phyloP scores from a whole-genome alignment of 257 asterid genomes.

The Apocynum venetum region DNA sequence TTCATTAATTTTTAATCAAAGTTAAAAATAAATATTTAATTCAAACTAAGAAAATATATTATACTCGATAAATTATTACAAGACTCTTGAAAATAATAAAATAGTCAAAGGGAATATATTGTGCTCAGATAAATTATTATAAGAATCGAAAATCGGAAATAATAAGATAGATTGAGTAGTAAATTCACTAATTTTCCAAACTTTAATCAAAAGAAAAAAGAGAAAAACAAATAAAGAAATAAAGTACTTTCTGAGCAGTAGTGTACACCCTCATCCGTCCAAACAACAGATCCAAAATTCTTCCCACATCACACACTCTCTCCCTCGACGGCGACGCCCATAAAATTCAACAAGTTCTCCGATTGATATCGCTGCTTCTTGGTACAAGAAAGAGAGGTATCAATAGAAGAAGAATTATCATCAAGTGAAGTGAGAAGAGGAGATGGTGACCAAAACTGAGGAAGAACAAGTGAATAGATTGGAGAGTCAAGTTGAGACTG shows the following conservation, averaged over 20 bases:
- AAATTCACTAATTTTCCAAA: too few relatives aligned
- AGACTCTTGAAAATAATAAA: too few relatives aligned
- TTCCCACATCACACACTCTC: neutral
- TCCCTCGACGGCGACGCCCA: neutral
- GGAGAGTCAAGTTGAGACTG: constrained; percentile 91
- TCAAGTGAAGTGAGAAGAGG: neutral
- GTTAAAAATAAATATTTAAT: too few relatives aligned
- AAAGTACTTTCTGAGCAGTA: neutral
- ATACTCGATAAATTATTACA: too few relatives aligned
- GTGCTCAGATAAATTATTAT: too few relatives aligned
- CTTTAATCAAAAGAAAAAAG: too few relatives aligned
- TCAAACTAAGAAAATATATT: too few relatives aligned
- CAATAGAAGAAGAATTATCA: neutral
- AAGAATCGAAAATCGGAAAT: too few relatives aligned
- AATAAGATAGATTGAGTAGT: too few relatives aligned
- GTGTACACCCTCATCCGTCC: neutral
- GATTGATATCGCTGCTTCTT: neutral
- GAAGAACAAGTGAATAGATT: constrained; percentile 73
- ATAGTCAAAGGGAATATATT: too few relatives aligned
- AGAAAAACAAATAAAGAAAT: too few relatives aligned
- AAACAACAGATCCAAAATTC: neutral
- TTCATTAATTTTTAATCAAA: too few relatives aligned
- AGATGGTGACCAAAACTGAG: constrained; percentile 93
- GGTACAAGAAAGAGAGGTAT: neutral
- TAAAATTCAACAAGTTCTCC: neutral